Evolutionary conservation across 495 filamentous ascomycete genomes (phyloP).

Genomic region (Aspergillus sclerotioniger): DNA sequence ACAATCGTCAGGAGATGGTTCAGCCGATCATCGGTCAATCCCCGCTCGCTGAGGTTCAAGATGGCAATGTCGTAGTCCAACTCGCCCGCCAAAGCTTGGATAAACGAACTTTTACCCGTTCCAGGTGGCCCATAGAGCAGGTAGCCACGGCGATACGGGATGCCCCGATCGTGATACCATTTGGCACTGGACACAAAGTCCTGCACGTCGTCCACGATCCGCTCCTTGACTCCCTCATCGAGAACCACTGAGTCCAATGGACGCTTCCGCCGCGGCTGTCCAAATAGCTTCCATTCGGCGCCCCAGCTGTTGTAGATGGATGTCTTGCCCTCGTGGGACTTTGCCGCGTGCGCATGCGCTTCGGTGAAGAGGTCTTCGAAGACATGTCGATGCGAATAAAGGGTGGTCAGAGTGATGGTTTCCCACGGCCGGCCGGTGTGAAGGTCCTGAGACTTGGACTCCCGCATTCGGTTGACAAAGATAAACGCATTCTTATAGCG

Average conservation of each 20-base stretch:
- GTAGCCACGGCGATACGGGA: constrained; percentile 92
- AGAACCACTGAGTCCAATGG: constrained; percentile 86
- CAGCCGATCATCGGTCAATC: constrained; percentile 88
- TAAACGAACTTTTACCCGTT: constrained; percentile 94
- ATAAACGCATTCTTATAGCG: constrained; percentile 85
- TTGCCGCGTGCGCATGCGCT: constrained; percentile 72
- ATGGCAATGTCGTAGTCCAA: constrained; percentile 93
- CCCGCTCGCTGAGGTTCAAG: constrained; percentile 88
- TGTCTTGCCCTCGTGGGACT: constrained; percentile 88
- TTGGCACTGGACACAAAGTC: constrained; percentile 75
- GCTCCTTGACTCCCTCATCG: constrained; percentile 79
- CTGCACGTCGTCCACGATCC: constrained; percentile 78
- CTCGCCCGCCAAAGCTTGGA: constrained; percentile 88
- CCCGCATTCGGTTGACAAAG: constrained; percentile 78
- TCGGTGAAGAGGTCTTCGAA: constrained; percentile 84
- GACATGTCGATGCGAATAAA: constrained; percentile 81
- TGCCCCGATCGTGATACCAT: constrained; percentile 94
- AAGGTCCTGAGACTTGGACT: constrained; percentile 66
- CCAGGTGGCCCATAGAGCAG: constrained; percentile 92
- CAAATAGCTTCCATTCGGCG: constrained; percentile 82
- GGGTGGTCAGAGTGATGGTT: constrained; percentile 85
- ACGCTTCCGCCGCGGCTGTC: constrained; percentile 81
- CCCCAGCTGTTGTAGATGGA: constrained; percentile 81
- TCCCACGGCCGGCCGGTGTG: constrained; percentile 86
- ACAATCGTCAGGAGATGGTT: constrained; percentile 86